These are phyloP conservation scores for Orbilia quercus DNA, from an alignment of 2,329 filamentous ascomycete species.

Conservation along the genomic window DNA sequence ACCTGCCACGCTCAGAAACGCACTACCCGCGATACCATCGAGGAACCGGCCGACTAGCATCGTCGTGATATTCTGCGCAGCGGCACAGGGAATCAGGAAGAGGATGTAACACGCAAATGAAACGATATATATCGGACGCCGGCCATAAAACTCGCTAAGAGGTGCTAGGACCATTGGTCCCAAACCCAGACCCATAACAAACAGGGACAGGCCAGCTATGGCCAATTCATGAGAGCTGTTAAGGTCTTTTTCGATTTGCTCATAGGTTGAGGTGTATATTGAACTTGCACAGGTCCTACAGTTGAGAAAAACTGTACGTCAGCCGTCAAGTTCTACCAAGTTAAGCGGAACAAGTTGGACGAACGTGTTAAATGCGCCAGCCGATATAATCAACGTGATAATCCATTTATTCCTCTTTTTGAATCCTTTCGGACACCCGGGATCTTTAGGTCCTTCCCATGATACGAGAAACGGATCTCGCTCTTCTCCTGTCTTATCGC, in stretches of 20 bases:
- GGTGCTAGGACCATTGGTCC: constrained; percentile 71
- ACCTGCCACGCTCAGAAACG: constrained; percentile 79
- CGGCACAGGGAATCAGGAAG: constrained; percentile 83
- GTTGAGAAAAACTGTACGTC: not conserved
- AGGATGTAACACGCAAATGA: constrained; percentile 80
- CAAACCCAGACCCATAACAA: constrained; percentile 78
- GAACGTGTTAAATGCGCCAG: constrained; percentile 84
- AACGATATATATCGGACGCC: constrained; percentile 80
- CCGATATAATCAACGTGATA: constrained; percentile 78
- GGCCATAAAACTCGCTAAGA: constrained; percentile 78
- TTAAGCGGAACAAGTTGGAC: constrained; percentile 62
- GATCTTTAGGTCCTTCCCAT: constrained; percentile 80
- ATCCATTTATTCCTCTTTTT: constrained; percentile 77
- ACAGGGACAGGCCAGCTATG: constrained; percentile 82
- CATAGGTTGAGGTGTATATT: constrained; percentile 87
- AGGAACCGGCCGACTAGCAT: constrained; percentile 83
- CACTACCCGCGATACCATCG: constrained; percentile 76
- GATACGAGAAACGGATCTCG: constrained; percentile 73
- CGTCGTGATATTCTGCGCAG: constrained; percentile 83
- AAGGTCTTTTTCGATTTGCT: constrained; percentile 80
- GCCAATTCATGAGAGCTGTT: constrained; percentile 76
- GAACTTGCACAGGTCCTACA: constrained; percentile 82
- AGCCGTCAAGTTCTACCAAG: not conserved
- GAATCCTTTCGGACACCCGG: constrained; percentile 78
- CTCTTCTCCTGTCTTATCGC: constrained; percentile 41